Conservation (phyloP, 78 protist species). For the Dictyostelium firmibasis region DNA sequence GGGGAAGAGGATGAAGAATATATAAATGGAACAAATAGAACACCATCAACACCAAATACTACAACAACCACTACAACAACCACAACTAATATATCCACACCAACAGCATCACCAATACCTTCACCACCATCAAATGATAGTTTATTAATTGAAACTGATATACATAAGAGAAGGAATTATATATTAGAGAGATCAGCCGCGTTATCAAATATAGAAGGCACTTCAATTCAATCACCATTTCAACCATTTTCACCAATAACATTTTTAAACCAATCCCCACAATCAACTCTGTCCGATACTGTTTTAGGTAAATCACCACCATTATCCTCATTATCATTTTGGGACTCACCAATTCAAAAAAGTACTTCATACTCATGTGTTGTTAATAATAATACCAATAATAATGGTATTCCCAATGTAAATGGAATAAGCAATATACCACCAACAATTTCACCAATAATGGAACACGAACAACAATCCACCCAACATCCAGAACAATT, state of each 20-base stretch:
- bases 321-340: conserved; percentile 54
- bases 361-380: not conserved
- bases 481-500: conserved; percentile 18
- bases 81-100: not conserved
- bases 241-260: conserved; percentile 36
- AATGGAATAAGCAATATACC: not conserved
- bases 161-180: not conserved
- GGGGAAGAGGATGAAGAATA: conserved; percentile 14
- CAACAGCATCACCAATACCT: not conserved
- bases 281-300: not conserved
- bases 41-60: not conserved
- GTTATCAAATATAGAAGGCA: conserved; percentile 21
- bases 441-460: conserved; percentile 3
- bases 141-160: not conserved
- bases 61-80: not conserved
- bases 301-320: conserved; percentile 8
- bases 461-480: conserved; percentile 14
- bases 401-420: not conserved
- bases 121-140: not conserved
- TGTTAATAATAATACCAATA: not conserved
- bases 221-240: not conserved
- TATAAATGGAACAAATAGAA: not conserved
- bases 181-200: conserved; percentile 18
- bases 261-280: not conserved
- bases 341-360: conserved; percentile 41